Base-by-base conservation (phyloP, 805 yeast genomes). In the Wickerhamiella galacta region DNA sequence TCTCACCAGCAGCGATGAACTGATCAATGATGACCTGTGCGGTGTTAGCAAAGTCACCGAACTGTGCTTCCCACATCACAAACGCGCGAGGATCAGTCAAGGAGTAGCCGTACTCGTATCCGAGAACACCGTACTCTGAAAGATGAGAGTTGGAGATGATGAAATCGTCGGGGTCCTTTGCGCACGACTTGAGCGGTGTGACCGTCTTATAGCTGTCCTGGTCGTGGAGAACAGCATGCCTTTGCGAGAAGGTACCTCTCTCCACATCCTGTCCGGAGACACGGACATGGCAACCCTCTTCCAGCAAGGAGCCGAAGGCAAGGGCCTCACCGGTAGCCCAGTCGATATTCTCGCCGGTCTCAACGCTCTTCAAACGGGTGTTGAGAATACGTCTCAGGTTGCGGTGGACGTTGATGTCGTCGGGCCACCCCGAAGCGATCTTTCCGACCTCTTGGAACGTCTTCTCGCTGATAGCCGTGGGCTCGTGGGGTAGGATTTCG, bases 261-360 rank as follows among this genome's bases (percentile, higher is more conserved):
- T 90, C 98, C 45, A 90, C 96, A 71, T 90, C 99, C 68, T 90
- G 96, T 57, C 99, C 99, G 30, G 95, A 80, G 32, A 90, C 78
- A 68, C 99, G 80, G 39, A 90, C 92, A 50, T 87, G 93, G 63
- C 76, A 78, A 43, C 98, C 98, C 63, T 90, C 99, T 51, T 74
- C 56, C 34, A 75, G 76, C 46, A 90, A 67, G 32, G 95, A 72
- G 53, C 96, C 99, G 51, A 76, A 87, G 14, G 98, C 98, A 48
- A 90, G 72, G 30, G 96, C 96, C 66, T 90, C 99, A 71, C 94
- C 99, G 38, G 99, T 90, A 30, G 98, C 77, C 98, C 96, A 90
- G 60, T 90, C 99, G 44, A 90, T 82, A 52, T 87, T 92, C 60
- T 78, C 82, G 53, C 98, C 98, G 14, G 72, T 57, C 46, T 81